A percentile compares a stretch with the other conserved stretches of the same genome.
These are phyloP conservation scores for Candolleomyces efflorescens DNA, from an alignment of 768 basidiomycete genomes.

Conservation along the genomic window DNA sequence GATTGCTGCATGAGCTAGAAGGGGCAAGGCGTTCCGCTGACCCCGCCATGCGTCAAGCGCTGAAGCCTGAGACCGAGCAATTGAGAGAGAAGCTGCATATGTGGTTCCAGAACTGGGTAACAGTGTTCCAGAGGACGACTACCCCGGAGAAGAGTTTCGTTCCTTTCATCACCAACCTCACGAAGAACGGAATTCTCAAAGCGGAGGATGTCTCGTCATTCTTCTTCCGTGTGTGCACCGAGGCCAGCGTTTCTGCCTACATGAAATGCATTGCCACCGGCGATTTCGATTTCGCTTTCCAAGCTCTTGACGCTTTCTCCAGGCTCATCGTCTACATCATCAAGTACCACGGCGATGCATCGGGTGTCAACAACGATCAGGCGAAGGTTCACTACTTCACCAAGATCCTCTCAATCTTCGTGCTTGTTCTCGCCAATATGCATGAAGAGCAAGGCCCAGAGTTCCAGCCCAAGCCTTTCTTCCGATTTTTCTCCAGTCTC, in stretches of 20 bases:
- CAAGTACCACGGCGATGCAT: conserved; percentile 98
- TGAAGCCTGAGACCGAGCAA: conserved; percentile 69
- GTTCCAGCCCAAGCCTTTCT: conserved; percentile 98
- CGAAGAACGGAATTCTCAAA: conserved; percentile 94
- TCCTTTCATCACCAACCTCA: conserved; percentile 94
- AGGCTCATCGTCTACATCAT: conserved; percentile 95
- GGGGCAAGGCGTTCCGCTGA: conserved; percentile 49
- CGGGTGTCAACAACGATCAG: conserved; percentile 87
- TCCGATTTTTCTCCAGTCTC: conserved; percentile 96
- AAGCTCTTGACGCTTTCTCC: conserved; percentile 92
- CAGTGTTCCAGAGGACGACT: conserved; percentile 85
- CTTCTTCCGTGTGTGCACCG: conserved; percentile 97
- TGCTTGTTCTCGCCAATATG: conserved; percentile 89
- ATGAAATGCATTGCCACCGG: conserved; percentile 67
- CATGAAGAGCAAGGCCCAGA: conserved; percentile 90
- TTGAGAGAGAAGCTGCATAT: conserved; percentile 69
- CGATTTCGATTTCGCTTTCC: conserved; percentile 77
- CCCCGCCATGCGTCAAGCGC: conserved; percentile 31
- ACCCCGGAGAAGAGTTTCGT: conserved; percentile 95
- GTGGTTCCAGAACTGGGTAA: conserved; percentile 95
- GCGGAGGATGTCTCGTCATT: conserved; percentile 95
- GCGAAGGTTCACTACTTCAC: conserved; percentile 96
- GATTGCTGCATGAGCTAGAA: conserved; percentile 79
- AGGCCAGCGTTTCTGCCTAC: conserved; percentile 89
- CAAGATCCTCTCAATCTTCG: conserved; percentile 96